These are phyloP conservation scores for Buddleja alternifolia DNA, from an alignment of 257 asterid genomes.

Conservation along the genomic window DNA sequence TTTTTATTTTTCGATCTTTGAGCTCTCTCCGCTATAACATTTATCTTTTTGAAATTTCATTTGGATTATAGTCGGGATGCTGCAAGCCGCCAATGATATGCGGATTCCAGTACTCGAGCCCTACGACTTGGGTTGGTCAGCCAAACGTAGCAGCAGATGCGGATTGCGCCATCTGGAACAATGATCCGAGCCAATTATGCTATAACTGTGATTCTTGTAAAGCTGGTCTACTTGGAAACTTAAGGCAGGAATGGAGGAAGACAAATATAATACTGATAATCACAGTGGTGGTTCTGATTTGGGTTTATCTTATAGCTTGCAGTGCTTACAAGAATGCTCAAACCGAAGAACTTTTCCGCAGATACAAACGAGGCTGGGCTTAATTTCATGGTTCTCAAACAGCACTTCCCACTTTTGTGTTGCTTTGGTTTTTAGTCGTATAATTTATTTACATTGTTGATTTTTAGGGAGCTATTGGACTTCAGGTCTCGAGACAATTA, in stretches of 20 bases:
- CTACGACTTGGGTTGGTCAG: conserved; percentile 67
- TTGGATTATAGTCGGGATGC: conserved; percentile 71
- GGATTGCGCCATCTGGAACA: conserved; percentile 78
- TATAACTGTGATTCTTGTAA: conserved; percentile 81
- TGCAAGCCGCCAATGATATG: conserved; percentile 86
- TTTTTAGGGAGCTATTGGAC: too few relatives aligned
- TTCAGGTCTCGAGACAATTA: too few relatives aligned
- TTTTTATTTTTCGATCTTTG: neutral
- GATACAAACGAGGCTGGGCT: conserved; percentile 68
- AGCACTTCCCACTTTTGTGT: conserved; percentile 7
- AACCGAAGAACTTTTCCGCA: conserved; percentile 61
- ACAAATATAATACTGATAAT: conserved; percentile 69
- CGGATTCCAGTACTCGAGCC: conserved; percentile 65
- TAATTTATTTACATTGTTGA: too few relatives aligned
- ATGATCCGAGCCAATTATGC: conserved; percentile 71
- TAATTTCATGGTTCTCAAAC: conserved; percentile 2
- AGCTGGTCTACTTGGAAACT: conserved; percentile 80
- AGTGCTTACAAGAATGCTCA: conserved; percentile 87
- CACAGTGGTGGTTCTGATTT: conserved; percentile 70
- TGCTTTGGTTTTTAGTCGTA: conserved; percentile 21
- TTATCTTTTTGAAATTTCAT: neutral
- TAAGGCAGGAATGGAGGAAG: conserved; percentile 82
- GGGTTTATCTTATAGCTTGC: conserved; percentile 73
- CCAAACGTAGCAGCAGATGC: conserved; percentile 50
- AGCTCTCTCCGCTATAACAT: neutral